Conservation (phyloP, 1,284 basidiomycete genomes). For the Mycocalia duriaeana region DNA sequence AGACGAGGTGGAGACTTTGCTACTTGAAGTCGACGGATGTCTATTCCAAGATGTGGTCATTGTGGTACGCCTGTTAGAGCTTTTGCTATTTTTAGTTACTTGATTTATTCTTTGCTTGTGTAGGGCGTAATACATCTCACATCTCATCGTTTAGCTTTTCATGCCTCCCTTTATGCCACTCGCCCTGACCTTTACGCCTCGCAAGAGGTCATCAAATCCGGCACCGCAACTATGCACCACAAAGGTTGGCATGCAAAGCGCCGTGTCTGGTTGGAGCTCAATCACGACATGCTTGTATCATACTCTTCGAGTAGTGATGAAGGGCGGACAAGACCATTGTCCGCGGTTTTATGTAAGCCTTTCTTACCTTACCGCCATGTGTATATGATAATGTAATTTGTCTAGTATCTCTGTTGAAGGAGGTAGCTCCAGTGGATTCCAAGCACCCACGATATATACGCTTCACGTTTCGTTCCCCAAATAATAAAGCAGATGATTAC, state of each 20-base stretch:
- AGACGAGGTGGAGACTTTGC: slow-evolving; percentile 44
- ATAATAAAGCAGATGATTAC: slow-evolving; percentile 19
- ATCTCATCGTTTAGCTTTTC: slow-evolving; percentile 61
- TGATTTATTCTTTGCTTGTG: slow-evolving; percentile 9
- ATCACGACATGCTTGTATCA: slow-evolving; percentile 56
- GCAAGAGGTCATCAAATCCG: slow-evolving; percentile 42
- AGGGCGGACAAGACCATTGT: slow-evolving; percentile 49
- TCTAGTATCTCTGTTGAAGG: slow-evolving; percentile 38
- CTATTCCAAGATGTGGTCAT: slow-evolving; percentile 46
- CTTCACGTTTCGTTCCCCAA: slow-evolving; percentile 30
- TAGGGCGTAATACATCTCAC: slow-evolving; percentile 64
- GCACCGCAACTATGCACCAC: slow-evolving; percentile 47
- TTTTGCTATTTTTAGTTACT: slow-evolving; percentile 4
- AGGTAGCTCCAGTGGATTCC: slow-evolving; percentile 39
- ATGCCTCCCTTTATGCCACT: slow-evolving; percentile 54
- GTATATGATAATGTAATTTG: slow-evolving; percentile 6
- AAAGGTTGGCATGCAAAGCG: slow-evolving; percentile 37
- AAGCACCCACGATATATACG: slow-evolving; percentile 38
- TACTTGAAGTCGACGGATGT: slow-evolving; percentile 51
- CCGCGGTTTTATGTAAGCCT: slow-evolving; percentile 47
- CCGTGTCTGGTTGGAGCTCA: slow-evolving; percentile 65
- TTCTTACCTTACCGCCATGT: too few relatives aligned
- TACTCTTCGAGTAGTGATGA: slow-evolving; percentile 54
- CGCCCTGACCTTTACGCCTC: slow-evolving; percentile 26
- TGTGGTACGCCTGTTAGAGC: slow-evolving; percentile 29